Evolutionary conservation across 805 yeast species (phyloP).

Genomic region (Ogataea thermomethanolica): DNA sequence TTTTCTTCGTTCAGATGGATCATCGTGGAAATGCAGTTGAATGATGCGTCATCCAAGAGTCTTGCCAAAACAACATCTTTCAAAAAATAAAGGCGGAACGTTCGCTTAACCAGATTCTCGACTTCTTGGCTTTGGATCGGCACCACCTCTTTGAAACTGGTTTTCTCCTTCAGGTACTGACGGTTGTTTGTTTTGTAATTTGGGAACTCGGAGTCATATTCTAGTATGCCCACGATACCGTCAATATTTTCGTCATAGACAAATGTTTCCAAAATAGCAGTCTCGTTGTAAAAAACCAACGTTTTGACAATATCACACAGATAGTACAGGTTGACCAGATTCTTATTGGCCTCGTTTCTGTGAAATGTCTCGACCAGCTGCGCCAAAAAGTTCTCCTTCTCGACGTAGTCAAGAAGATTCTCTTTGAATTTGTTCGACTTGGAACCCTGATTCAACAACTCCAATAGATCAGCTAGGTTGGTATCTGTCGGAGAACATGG

Average conservation of each 20-base stretch:
- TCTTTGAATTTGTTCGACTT: constrained; percentile 61
- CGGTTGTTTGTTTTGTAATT: constrained; percentile 76
- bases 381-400: constrained; percentile 49
- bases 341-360: constrained; percentile 49
- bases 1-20: constrained; percentile 68
- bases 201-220: constrained; percentile 88
- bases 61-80: constrained; percentile 86
- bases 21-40: constrained; percentile 60
- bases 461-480: constrained; percentile 52
- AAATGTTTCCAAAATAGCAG: constrained; percentile 53
- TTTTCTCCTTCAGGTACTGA: constrained; percentile 52
- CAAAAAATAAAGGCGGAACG: constrained; percentile 74
- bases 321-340: constrained; percentile 55
- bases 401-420: constrained; percentile 53
- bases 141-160: constrained; percentile 67
- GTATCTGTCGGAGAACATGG: constrained; percentile 57
- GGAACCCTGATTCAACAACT: constrained; percentile 55
- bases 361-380: constrained; percentile 52
- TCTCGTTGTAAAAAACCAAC: constrained; percentile 68
- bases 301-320: constrained; percentile 74
- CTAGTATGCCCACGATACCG: constrained; percentile 76
- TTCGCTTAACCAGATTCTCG: constrained; percentile 59
- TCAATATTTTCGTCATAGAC: constrained; percentile 48
- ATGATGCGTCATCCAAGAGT: constrained; percentile 75
- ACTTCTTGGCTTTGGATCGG: constrained; percentile 53